Percentiles rank a stretch among this genome's conserved stretches.
phyloP scores from a whole-genome alignment of 352 stramenopile genomes.

The Pythium scleroteichum region DNA sequence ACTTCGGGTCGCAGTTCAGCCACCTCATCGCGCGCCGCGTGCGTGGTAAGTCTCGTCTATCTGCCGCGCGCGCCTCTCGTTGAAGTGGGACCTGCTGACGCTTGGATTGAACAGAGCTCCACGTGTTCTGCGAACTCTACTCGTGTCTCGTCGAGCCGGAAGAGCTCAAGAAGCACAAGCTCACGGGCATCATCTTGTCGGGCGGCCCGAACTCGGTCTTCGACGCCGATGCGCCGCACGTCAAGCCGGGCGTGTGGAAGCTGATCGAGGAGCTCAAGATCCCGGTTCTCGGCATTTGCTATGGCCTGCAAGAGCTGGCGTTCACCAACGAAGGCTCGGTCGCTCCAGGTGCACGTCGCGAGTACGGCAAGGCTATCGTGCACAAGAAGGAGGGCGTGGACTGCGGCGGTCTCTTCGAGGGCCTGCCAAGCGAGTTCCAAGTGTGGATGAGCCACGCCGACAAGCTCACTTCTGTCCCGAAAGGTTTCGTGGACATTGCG shows the following conservation, averaged over 20 bases:
- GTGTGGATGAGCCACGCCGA: conserved; percentile 99
- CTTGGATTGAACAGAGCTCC: conserved; percentile 75
- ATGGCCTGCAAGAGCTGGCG: conserved; percentile 94
- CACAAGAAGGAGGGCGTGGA: conserved; percentile 53
- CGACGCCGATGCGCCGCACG: conserved; percentile 94
- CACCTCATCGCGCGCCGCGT: conserved; percentile 99
- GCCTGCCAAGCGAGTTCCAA: conserved; percentile 93
- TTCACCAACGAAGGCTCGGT: conserved; percentile 96
- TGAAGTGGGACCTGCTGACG: conserved; percentile 3
- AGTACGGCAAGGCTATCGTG: conserved; percentile 98
- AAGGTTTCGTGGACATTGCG: conserved; percentile 91
- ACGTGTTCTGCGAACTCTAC: conserved; percentile 99
- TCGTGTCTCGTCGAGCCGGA: conserved; percentile 94
- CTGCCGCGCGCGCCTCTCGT: not conserved
- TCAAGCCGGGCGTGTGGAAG: conserved; percentile 94
- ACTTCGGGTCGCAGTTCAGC: conserved; percentile 99
- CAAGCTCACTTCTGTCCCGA: conserved; percentile 94
- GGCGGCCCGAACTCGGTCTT: conserved; percentile 97
- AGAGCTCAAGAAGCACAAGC: conserved; percentile 91
- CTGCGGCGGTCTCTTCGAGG: conserved; percentile 86
- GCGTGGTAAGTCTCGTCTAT: conserved; percentile 54
- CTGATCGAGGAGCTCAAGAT: conserved; percentile 96
- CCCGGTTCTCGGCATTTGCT: conserved; percentile 98
- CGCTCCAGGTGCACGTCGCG: conserved; percentile 91
- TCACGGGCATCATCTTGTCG: conserved; percentile 98